Conservation (phyloP, 2,329 filamentous ascomycete genomes). For the Colletotrichum horii region DNA sequence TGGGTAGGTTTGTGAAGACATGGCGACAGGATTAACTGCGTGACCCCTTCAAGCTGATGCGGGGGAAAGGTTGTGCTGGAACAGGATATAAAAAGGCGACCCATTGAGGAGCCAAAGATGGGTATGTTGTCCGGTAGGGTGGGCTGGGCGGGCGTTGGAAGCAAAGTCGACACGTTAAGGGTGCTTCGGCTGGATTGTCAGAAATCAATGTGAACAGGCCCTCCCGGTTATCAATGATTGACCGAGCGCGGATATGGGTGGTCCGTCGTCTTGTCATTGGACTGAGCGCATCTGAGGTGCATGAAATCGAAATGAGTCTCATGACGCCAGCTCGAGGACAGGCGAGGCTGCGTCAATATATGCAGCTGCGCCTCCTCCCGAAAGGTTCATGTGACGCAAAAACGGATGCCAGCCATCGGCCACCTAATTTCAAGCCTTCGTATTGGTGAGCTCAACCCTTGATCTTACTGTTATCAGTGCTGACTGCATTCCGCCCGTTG, state of each 20-base stretch:
- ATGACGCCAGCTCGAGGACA: background rate
- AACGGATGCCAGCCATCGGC: background rate
- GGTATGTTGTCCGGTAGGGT: background rate
- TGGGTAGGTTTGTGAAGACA: background rate
- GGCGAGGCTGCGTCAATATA: background rate
- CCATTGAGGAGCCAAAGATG: background rate
- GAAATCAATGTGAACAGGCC: no score
- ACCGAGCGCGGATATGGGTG: no score
- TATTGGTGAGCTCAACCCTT: background rate
- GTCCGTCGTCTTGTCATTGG: background rate
- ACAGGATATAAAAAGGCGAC: background rate
- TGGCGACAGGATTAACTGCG: background rate
- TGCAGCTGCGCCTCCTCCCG: background rate
- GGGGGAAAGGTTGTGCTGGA: background rate
- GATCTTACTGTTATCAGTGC: background rate
- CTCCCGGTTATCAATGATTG: no score
- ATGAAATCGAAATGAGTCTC: background rate
- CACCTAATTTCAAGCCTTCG: background rate
- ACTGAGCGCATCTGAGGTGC: background rate
- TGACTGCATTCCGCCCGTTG: background rate
- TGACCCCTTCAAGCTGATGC: background rate
- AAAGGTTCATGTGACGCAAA: background rate
- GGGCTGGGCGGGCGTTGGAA: background rate
- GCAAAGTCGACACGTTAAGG: background rate
- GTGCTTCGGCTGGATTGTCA: no score